phyloP scores from a whole-genome alignment of 2,329 filamentous ascomycete genomes.

The Fusarium floridanum region DNA sequence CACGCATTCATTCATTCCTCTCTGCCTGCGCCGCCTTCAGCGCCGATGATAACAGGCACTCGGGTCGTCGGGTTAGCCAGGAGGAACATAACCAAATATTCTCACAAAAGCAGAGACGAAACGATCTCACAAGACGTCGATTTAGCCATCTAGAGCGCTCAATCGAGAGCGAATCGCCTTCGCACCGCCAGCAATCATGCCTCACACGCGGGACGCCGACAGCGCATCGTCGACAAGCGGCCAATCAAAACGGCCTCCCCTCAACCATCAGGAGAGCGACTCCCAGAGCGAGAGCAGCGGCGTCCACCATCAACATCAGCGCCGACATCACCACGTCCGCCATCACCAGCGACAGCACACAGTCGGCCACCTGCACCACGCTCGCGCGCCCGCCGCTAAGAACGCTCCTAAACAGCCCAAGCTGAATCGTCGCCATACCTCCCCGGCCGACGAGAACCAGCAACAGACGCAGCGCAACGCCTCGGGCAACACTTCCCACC shows the following conservation, averaged over 20 bases:
- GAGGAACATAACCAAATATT: slow-evolving; percentile 34
- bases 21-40: slow-evolving; percentile 20
- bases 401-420: slow-evolving; percentile 62
- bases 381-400: slow-evolving; percentile 66
- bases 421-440: slow-evolving; percentile 59
- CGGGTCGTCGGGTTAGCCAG: slow-evolving; percentile 30
- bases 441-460: slow-evolving; percentile 50
- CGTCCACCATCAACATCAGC: slow-evolving; percentile 50
- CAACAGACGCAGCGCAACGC: slow-evolving; percentile 48
- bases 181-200: slow-evolving; percentile 51
- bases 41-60: slow-evolving; percentile 37
- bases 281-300: slow-evolving; percentile 49
- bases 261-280: slow-evolving; percentile 54
- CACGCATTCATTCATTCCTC: slow-evolving; percentile 1
- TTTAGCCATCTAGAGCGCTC: slow-evolving; percentile 7
- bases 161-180: slow-evolving; percentile 19
- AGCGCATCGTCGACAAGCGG: slow-evolving; percentile 60
- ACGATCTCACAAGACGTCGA: slow-evolving; percentile 2
- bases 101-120: slow-evolving; percentile 29
- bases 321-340: slow-evolving; percentile 49
- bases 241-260: slow-evolving; percentile 69
- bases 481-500: slow-evolving; percentile 54
- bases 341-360: slow-evolving; percentile 54
- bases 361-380: slow-evolving; percentile 60
- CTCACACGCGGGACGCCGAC: slow-evolving; percentile 61